Conservation (phyloP, 768 basidiomycete genomes). For the Pleurotus djamor region DNA sequence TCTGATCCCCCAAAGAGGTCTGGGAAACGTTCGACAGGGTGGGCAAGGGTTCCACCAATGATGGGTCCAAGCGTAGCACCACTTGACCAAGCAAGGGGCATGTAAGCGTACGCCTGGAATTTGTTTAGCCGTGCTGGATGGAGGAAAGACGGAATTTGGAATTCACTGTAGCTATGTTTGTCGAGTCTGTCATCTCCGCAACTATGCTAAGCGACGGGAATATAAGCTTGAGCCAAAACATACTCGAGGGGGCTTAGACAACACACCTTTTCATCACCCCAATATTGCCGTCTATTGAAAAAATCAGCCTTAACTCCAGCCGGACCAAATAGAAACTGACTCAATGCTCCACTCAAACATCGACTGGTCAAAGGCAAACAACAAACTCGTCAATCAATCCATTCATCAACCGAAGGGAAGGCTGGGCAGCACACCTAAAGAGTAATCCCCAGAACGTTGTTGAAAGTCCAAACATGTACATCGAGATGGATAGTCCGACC, state of each 20-base stretch:
- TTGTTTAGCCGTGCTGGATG: conserved; percentile 16
- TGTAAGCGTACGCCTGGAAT: conserved; percentile 37
- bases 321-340: too few relatives aligned
- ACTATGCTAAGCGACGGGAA: conserved; percentile 35
- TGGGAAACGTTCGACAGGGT: conserved; percentile 49
- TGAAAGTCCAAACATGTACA: conserved; percentile 60
- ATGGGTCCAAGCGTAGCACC: conserved; percentile 31
- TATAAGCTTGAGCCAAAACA: not conserved
- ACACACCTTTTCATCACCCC: conserved; percentile 41
- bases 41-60: conserved; percentile 48
- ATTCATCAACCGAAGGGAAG: too few relatives aligned
- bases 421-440: conserved; percentile 24
- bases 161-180: conserved; percentile 35
- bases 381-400: not conserved
- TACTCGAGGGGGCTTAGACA: too few relatives aligned
- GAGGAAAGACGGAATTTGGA: not conserved
- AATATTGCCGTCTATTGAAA: conserved; percentile 31
- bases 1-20: conserved; percentile 34
- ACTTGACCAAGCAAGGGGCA: conserved; percentile 30
- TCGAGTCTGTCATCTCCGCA: conserved; percentile 55
- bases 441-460: conserved; percentile 53
- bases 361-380: conserved; percentile 24
- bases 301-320: too few relatives aligned
- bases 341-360: conserved; percentile 51
- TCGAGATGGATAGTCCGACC: conserved; percentile 50